A percentile compares a stretch with the other conserved stretches of the same genome.
Evolutionary conservation across 2,329 filamentous ascomycete species (phyloP).

Genomic region (Dothideomycetes sp.): DNA sequence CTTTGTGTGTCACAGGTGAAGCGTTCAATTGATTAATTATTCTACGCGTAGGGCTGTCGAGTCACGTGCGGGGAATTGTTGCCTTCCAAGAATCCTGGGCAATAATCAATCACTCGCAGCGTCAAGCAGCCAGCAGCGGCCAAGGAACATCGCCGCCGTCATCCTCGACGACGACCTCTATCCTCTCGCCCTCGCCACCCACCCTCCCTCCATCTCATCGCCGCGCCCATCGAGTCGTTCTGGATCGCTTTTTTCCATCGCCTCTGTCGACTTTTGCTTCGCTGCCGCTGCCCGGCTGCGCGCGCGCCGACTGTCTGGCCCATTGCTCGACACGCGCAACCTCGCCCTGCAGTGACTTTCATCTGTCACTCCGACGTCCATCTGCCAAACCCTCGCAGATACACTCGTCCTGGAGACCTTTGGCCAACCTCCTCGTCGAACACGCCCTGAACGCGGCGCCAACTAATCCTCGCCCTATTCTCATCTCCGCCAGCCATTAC

Average conservation of each 20-base stretch:
- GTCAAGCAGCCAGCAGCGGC: neutral
- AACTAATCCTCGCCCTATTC: constrained; percentile 1
- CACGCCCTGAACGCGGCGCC: constrained; percentile 5
- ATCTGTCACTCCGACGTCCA: neutral
- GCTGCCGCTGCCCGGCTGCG: constrained; percentile 10
- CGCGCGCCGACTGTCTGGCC: constrained; percentile 11
- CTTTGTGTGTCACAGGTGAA: neutral
- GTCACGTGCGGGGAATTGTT: neutral
- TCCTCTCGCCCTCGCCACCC: neutral
- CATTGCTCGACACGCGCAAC: constrained; percentile 11
- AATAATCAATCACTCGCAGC: no score
- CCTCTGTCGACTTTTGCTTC: neutral
- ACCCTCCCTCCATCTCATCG: constrained; percentile 1
- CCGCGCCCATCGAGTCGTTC: constrained; percentile 3
- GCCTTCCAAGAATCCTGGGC: no score
- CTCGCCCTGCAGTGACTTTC: constrained; percentile 2
- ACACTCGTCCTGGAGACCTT: constrained; percentile 3
- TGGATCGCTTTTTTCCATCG: constrained; percentile 1
- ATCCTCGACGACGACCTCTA: constrained; percentile 6
- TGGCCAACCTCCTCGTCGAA: constrained; percentile 1
- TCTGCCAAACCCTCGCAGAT: no score
- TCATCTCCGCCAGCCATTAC: constrained; percentile 6
- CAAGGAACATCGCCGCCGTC: neutral
- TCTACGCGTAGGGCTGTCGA: neutral
- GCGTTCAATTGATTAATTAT: neutral